Percentiles rank a stretch among this genome's conserved stretches.
These are phyloP conservation scores for Hygrocybe coccinea DNA, from an alignment of 768 basidiomycete species.

Conservation along the genomic window DNA sequence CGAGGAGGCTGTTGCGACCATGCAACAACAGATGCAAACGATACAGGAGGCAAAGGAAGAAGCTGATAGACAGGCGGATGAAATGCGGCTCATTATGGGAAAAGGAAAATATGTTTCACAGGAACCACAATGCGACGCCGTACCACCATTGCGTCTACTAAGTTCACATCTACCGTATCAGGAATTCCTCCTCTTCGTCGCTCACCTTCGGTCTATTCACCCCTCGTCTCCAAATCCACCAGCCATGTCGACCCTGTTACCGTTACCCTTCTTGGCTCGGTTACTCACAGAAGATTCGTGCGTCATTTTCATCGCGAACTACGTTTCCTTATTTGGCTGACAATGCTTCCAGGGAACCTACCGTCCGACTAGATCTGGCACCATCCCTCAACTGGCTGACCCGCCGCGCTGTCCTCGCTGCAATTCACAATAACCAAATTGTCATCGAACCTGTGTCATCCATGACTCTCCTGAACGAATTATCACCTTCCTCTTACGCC, in stretches of 20 bases:
- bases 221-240: constrained; percentile 57
- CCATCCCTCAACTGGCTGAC: constrained; percentile 94
- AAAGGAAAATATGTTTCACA: constrained; percentile 67
- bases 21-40: constrained; percentile 82
- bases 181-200: constrained; percentile 74
- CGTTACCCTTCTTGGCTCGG: constrained; percentile 73
- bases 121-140: constrained; percentile 25
- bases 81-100: constrained; percentile 50
- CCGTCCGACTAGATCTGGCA: constrained; percentile 87
- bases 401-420: constrained; percentile 73
- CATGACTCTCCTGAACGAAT: constrained; percentile 52
- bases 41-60: constrained; percentile 64
- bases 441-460: constrained; percentile 81
- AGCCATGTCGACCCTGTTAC: constrained; percentile 65
- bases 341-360: constrained; percentile 65
- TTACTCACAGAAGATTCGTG: constrained; percentile 84
- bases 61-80: constrained; percentile 48
- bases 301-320: constrained; percentile 20
- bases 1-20: constrained; percentile 76
- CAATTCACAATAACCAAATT: constrained; percentile 84
- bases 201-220: constrained; percentile 70
- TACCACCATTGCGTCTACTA: constrained; percentile 44
- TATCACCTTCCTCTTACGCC: constrained; percentile 30
- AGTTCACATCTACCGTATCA: constrained; percentile 70
- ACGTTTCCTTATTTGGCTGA: constrained; percentile 10